A percentile compares a stretch with the other conserved stretches of the same genome.
Conservation (phyloP, 208 protist species). For the Leishmania mexicana region DNA sequence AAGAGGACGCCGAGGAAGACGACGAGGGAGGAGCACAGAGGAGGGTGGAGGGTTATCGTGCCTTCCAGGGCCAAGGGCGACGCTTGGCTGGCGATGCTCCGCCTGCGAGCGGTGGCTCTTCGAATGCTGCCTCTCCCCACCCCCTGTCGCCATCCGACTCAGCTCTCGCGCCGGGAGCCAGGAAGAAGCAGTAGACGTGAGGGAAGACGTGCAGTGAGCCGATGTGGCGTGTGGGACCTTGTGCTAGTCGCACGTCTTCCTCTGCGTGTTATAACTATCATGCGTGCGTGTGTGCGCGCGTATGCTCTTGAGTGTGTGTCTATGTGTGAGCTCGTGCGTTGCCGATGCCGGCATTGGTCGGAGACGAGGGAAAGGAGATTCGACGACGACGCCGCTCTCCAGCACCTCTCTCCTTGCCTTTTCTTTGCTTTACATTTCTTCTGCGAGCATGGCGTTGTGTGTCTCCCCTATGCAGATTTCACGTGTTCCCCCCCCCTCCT, state of each 20-base stretch:
- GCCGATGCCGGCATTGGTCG: not conserved
- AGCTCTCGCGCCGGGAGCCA: not conserved
- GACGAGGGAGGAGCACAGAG: not conserved
- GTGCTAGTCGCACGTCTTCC: not conserved
- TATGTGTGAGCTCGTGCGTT: not conserved
- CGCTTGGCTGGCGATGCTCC: constrained; percentile 20
- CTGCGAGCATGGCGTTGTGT: not conserved
- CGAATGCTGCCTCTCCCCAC: not conserved
- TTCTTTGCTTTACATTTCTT: not conserved
- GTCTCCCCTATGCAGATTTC: not conserved
- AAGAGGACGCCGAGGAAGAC: constrained; percentile 9
- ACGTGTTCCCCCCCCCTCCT: constrained; percentile 3
- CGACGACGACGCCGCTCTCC: not conserved
- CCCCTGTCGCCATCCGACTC: not conserved
- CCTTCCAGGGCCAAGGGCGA: constrained; percentile 28
- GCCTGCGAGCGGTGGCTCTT: not conserved
- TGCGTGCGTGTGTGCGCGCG: not conserved
- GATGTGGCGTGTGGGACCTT: not conserved
- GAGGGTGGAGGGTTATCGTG: not conserved
- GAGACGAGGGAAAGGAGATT: not conserved
- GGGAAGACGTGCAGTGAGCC: not conserved
- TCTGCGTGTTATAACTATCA: not conserved
- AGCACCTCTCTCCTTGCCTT: not conserved
- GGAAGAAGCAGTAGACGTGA: not conserved
- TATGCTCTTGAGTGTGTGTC: not conserved